phyloP scores from a whole-genome alignment of 2,329 filamentous ascomycete species.

The Tolypocladium tundrense region DNA sequence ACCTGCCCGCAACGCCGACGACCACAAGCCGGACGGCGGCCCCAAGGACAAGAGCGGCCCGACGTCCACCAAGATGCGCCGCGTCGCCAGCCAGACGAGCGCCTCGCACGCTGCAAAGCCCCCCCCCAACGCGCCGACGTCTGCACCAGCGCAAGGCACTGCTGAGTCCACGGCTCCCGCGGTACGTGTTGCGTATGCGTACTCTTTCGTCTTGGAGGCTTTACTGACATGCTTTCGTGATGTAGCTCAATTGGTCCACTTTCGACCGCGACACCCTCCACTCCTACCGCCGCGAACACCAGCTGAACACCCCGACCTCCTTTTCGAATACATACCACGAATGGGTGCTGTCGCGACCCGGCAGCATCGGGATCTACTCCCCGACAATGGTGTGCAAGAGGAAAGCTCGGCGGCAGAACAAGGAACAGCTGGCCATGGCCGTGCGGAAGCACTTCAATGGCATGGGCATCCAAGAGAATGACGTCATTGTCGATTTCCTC shows the following conservation, averaged over 20 bases:
- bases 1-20: conserved; percentile 31
- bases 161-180: conserved; percentile 21
- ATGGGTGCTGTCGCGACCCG: conserved; percentile 48
- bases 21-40: conserved; percentile 31
- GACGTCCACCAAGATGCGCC: conserved; percentile 43
- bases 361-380: conserved; percentile 59
- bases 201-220: neutral
- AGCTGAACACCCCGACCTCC: conserved; percentile 58
- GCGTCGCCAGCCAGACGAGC: conserved; percentile 41
- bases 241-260: conserved; percentile 53
- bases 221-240: neutral
- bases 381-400: conserved; percentile 64
- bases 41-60: conserved; percentile 35
- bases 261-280: conserved; percentile 61
- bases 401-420: conserved; percentile 55
- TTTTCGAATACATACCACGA: conserved; percentile 56
- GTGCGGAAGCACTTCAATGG: conserved; percentile 80
- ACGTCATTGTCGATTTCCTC: conserved; percentile 70
- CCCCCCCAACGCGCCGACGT: conserved; percentile 27
- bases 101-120: conserved; percentile 24
- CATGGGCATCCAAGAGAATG: conserved; percentile 68
- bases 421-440: conserved; percentile 59
- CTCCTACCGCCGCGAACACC: conserved; percentile 64
- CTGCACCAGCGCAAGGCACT: conserved; percentile 17
- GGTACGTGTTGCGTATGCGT: conserved; percentile 14